Conservation (phyloP, 805 yeast genomes). For the Ascoidea rubescens region DNA sequence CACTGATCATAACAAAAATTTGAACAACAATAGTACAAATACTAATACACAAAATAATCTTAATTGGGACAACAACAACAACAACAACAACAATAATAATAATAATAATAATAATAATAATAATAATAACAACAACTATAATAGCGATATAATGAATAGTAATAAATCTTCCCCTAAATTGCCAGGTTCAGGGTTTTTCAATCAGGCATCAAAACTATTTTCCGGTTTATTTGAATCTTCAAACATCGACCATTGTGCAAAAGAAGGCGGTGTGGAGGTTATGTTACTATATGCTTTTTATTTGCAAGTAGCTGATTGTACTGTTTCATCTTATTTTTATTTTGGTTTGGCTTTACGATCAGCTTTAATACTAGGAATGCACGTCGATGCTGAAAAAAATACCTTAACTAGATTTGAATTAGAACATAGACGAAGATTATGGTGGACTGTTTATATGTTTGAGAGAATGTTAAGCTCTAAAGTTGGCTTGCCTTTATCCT, state of each 20-base stretch:
- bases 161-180: slow-evolving; percentile 25
- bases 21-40: no score
- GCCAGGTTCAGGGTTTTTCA: slow-evolving; percentile 71
- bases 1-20: slow-evolving; percentile 30
- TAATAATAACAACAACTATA: no score
- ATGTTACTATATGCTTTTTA: slow-evolving; percentile 64
- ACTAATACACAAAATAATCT: no score
- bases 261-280: slow-evolving; percentile 72
- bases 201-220: slow-evolving; percentile 67
- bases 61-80: no score
- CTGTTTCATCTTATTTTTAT: slow-evolving; percentile 69
- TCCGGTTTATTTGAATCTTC: slow-evolving; percentile 69
- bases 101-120: no score
- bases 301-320: slow-evolving; percentile 73
- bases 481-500: slow-evolving; percentile 66
- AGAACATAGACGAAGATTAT: slow-evolving; percentile 70
- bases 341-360: slow-evolving; percentile 67
- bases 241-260: slow-evolving; percentile 63
- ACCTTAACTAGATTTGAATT: slow-evolving; percentile 52
- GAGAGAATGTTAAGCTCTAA: slow-evolving; percentile 77
- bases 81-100: no score
- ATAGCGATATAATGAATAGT: no score
- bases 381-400: slow-evolving; percentile 69
- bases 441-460: slow-evolving; percentile 79
- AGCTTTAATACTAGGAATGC: slow-evolving; percentile 63